Evolutionary conservation across 106 monocot species (phyloP).

Genomic region (Gastrodia elata): DNA sequence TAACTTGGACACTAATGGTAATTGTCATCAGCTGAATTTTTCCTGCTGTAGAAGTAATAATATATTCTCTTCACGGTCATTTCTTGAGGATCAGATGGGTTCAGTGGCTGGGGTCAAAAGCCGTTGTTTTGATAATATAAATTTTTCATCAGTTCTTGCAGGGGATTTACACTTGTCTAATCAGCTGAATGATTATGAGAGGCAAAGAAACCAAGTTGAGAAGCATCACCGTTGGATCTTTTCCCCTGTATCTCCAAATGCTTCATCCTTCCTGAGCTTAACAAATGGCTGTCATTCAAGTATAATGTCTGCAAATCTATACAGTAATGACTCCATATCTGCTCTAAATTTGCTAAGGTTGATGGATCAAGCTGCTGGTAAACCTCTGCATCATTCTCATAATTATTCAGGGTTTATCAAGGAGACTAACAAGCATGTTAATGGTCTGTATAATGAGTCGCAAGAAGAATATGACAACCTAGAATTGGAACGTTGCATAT

Average conservation of each 20-base stretch:
- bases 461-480: background rate
- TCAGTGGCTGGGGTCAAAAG: background rate
- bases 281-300: slow-evolving; percentile 10
- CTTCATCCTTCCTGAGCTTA: slow-evolving; percentile 7
- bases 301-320: slow-evolving; percentile 12
- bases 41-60: background rate
- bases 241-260: background rate
- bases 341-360: slow-evolving; percentile 79
- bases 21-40: slow-evolving; percentile 11
- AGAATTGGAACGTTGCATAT: background rate
- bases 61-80: slow-evolving; percentile 7
- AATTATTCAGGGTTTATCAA: slow-evolving; percentile 6
- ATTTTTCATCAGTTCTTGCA: background rate
- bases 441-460: slow-evolving; percentile 8
- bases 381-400: slow-evolving; percentile 6
- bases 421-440: slow-evolving; percentile 5
- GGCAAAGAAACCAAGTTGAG: background rate
- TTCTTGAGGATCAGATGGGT: slow-evolving; percentile 2
- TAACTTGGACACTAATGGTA: slow-evolving; percentile 5
- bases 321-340: slow-evolving; percentile 40
- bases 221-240: background rate
- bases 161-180: background rate
- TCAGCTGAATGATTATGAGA: background rate
- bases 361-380: slow-evolving; percentile 42
- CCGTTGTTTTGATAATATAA: background rate